phyloP scores from a whole-genome alignment of 2,329 filamentous ascomycete species.

The Aspergillus fumigatus region DNA sequence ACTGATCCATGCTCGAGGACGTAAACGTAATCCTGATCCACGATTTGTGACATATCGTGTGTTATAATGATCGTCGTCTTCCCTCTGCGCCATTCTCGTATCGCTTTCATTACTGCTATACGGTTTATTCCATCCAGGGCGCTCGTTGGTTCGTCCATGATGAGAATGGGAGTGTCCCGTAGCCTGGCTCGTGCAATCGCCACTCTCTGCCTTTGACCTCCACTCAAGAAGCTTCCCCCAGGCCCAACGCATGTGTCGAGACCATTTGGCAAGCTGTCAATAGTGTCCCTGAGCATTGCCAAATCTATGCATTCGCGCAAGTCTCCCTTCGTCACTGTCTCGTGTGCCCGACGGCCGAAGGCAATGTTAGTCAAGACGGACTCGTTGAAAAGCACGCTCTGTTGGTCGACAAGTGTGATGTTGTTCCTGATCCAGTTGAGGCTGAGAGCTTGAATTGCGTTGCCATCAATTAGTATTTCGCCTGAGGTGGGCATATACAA shows the following conservation, averaged over 20 bases:
- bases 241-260: conserved; percentile 67
- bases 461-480: conserved; percentile 63
- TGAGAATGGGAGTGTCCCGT: conserved; percentile 71
- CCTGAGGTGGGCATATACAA: conserved; percentile 69
- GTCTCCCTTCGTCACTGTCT: conserved; percentile 48
- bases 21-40: conserved; percentile 69
- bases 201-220: conserved; percentile 78
- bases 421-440: conserved; percentile 70
- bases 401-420: conserved; percentile 76
- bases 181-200: conserved; percentile 74
- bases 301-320: conserved; percentile 61
- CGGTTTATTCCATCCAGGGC: conserved; percentile 73
- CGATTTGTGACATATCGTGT: conserved; percentile 77
- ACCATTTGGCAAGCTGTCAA: conserved; percentile 63
- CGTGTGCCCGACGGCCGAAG: conserved; percentile 57
- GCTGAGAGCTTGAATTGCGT: conserved; percentile 58
- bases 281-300: conserved; percentile 64
- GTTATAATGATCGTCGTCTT: conserved; percentile 94
- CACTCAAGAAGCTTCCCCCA: conserved; percentile 69
- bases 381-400: conserved; percentile 75
- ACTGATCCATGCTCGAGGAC: conserved; percentile 67
- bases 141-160: conserved; percentile 86
- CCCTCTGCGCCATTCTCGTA: conserved; percentile 69
- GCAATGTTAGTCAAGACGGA: conserved; percentile 73
- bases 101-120: conserved; percentile 64